Percentiles rank a stretch among this genome's conserved stretches.
These are phyloP conservation scores for Corinectria fuckeliana DNA, from an alignment of 2,329 filamentous ascomycete species.

Conservation along the genomic window DNA sequence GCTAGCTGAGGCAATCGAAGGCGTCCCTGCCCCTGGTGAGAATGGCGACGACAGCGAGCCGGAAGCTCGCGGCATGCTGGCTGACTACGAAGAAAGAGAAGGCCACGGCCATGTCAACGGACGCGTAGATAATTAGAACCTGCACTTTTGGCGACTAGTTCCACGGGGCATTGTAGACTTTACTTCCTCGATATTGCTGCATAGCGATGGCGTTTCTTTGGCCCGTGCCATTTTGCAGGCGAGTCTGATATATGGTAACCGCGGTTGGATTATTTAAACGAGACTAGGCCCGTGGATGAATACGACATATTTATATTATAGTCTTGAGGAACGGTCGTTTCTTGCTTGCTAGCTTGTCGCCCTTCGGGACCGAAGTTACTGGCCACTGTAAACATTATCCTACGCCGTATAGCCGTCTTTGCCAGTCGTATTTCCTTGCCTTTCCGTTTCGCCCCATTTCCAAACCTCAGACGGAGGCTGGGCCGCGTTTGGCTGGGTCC, in stretches of 20 bases:
- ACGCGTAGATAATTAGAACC: conserved; percentile 7
- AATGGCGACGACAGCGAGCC: conserved; percentile 27
- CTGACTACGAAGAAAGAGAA: conserved; percentile 36
- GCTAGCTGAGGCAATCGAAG: conserved; percentile 67
- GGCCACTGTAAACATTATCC: neutral
- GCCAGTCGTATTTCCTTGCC: neutral
- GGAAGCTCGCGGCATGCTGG: conserved; percentile 40
- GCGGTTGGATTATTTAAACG: conserved; percentile 11
- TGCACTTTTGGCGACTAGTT: neutral
- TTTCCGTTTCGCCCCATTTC: neutral
- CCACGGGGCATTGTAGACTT: too few species aligned
- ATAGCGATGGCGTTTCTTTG: conserved; percentile 37
- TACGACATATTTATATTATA: too few species aligned
- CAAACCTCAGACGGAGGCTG: neutral
- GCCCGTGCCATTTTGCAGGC: conserved; percentile 13
- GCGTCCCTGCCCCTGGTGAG: conserved; percentile 47
- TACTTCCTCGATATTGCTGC: conserved; percentile 11
- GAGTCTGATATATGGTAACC: conserved; percentile 6
- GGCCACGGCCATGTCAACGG: conserved; percentile 21
- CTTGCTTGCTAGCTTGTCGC: neutral
- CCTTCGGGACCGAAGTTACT: neutral
- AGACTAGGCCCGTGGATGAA: neutral
- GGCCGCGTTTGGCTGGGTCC: conserved; percentile 25
- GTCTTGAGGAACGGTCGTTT: neutral
- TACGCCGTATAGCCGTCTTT: neutral